These are phyloP conservation scores for Apiotrichum montevideense DNA, from an alignment of 1,284 basidiomycete genomes.

Conservation along the genomic window DNA sequence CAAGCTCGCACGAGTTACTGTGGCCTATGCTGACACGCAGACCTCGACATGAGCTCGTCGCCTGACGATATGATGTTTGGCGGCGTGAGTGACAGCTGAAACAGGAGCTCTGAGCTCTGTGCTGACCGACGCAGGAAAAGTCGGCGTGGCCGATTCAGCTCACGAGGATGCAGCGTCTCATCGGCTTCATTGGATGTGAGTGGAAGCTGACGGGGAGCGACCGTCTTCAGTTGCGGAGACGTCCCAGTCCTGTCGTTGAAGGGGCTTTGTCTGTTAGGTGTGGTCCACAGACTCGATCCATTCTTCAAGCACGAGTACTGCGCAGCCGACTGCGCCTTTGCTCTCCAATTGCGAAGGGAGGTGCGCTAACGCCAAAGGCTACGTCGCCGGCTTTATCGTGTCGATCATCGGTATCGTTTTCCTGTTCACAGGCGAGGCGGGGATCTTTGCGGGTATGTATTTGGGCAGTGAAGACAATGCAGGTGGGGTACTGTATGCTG, in stretches of 20 bases:
- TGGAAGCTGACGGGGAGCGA: constrained; percentile 5
- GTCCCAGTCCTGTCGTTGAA: no score
- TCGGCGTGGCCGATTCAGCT: constrained; percentile 74
- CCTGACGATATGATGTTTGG: constrained; percentile 43
- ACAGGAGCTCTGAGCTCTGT: background rate
- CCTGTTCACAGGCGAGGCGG: constrained; percentile 63
- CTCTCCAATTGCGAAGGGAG: background rate
- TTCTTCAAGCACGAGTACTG: background rate
- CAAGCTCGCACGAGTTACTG: background rate
- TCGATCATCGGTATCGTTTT: constrained; percentile 69
- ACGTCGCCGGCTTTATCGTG: constrained; percentile 63
- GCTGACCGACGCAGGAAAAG: constrained; percentile 48
- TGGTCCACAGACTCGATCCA: no score
- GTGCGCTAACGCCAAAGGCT: constrained; percentile 41
- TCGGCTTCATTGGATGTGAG: constrained; percentile 76
- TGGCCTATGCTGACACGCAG: constrained; percentile 2
- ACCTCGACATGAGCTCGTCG: constrained; percentile 13
- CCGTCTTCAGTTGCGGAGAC: no score
- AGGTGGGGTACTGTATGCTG: background rate
- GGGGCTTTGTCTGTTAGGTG: no score
- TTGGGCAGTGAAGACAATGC: background rate
- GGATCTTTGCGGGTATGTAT: constrained; percentile 69
- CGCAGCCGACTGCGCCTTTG: background rate
- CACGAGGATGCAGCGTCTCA: constrained; percentile 69
- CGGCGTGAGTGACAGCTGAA: constrained; percentile 28